Percentiles rank a stretch among this genome's conserved stretches.
Conservation (phyloP, 257 asterid genomes). For the Petrea volubilis region DNA sequence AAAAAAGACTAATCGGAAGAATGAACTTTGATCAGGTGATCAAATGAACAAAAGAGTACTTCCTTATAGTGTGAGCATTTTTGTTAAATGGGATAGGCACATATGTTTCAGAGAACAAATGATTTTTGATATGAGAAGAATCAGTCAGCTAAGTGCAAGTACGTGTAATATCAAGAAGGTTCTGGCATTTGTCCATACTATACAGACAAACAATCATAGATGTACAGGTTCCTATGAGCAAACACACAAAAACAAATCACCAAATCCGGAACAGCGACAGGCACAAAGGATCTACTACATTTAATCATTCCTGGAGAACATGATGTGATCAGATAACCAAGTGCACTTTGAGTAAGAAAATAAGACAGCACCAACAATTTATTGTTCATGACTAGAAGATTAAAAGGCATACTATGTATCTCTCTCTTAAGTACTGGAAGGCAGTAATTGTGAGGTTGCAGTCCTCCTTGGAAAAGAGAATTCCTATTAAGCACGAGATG, state of each 20-base stretch:
- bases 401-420: conserved; percentile 62
- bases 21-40: not conserved
- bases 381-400: not conserved
- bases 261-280: not conserved
- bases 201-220: not conserved
- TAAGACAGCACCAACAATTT: not conserved
- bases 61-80: not conserved
- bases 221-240: not conserved
- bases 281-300: not conserved
- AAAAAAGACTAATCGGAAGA: not conserved
- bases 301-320: not conserved
- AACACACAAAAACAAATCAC: not conserved
- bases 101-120: not conserved
- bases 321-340: not conserved
- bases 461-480: conserved; percentile 90
- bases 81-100: not conserved
- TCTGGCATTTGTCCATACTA: not conserved
- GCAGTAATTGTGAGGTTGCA: conserved; percentile 90
- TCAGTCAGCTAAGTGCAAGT: too few species aligned
- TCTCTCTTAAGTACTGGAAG: conserved; percentile 95
- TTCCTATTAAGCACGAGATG: conserved; percentile 92
- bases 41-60: not conserved
- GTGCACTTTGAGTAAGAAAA: not conserved
- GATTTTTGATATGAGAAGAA: not conserved
- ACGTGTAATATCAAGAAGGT: not conserved